Conservation (phyloP, 768 basidiomycete species). For the Rhizopogon salebrosus region DNA sequence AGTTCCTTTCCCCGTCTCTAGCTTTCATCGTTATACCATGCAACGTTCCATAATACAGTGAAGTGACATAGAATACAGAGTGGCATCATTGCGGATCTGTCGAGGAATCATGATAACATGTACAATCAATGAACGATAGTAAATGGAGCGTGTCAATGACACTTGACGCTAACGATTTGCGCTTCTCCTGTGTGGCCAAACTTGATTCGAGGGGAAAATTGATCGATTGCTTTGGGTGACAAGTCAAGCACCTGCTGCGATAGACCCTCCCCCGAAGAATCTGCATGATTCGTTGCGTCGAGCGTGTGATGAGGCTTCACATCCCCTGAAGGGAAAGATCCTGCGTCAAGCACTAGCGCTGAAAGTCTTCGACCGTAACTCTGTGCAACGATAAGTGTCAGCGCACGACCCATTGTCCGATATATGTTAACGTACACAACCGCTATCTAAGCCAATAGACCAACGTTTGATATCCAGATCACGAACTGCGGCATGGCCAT, state of each 20-base stretch:
- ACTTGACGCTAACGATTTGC: conserved; percentile 49
- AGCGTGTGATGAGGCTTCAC: too few relatives aligned
- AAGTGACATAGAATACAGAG: too few relatives aligned
- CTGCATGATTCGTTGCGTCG: not conserved
- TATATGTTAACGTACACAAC: conserved; percentile 55
- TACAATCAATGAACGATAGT: not conserved
- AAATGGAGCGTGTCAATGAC: conserved; percentile 15
- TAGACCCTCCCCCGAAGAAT: not conserved
- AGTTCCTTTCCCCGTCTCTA: too few relatives aligned
- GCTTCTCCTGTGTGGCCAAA: conserved; percentile 34
- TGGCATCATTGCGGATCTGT: too few relatives aligned
- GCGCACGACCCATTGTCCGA: not conserved
- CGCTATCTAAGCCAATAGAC: conserved; percentile 83
- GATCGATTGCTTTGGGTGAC: not conserved
- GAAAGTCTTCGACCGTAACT: conserved; percentile 59
- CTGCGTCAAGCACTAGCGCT: conserved; percentile 53
- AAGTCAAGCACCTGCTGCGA: not conserved
- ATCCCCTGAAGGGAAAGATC: conserved; percentile 8
- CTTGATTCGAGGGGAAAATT: not conserved
- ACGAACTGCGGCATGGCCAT: conserved; percentile 79
- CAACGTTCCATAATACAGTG: too few relatives aligned
- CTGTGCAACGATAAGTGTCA: conserved; percentile 20
- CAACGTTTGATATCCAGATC: conserved; percentile 81
- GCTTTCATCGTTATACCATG: too few relatives aligned
- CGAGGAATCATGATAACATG: too few relatives aligned